Evolutionary conservation across 2,329 filamentous ascomycete species (phyloP).

Genomic region (Aspergillus aculeatus): DNA sequence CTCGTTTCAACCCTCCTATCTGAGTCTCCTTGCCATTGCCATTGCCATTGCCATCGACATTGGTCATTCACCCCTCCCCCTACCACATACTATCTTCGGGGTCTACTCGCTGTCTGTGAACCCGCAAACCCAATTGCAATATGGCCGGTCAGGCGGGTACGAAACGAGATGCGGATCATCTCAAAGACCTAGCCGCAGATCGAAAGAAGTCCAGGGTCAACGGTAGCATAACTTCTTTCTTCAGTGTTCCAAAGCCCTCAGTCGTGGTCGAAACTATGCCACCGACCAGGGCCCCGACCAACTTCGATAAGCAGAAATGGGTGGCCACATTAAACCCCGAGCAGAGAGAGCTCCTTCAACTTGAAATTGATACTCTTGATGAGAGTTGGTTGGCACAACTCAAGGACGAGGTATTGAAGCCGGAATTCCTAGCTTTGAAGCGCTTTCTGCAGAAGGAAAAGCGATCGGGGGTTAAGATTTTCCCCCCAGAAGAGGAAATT

Average conservation of each 20-base stretch:
- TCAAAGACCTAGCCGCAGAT: conserved; percentile 45
- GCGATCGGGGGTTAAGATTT: conserved; percentile 71
- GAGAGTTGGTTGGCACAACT: conserved; percentile 87
- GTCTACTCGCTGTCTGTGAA: background rate
- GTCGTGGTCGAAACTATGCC: conserved; percentile 27
- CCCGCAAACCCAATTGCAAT: background rate
- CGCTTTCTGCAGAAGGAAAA: conserved; percentile 79
- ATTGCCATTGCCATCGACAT: too few relatives aligned
- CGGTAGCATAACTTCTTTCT: conserved; percentile 85
- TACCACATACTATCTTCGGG: background rate
- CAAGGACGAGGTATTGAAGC: conserved; percentile 77
- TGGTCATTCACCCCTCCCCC: background rate
- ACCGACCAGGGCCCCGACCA: conserved; percentile 34
- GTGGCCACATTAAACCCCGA: conserved; percentile 74
- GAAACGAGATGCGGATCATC: conserved; percentile 65
- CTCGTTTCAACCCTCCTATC: background rate
- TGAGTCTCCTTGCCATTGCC: too few relatives aligned
- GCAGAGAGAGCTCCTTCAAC: conserved; percentile 74
- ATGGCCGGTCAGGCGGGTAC: conserved; percentile 43
- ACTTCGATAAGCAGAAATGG: conserved; percentile 91
- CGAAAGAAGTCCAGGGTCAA: conserved; percentile 72
- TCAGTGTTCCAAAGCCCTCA: conserved; percentile 64
- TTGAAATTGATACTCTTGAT: conserved; percentile 90
- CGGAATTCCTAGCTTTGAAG: conserved; percentile 85
- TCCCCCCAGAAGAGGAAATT: conserved; percentile 82